Base-by-base conservation (phyloP, 345 rosid species). In the Adansonia digitata region DNA sequence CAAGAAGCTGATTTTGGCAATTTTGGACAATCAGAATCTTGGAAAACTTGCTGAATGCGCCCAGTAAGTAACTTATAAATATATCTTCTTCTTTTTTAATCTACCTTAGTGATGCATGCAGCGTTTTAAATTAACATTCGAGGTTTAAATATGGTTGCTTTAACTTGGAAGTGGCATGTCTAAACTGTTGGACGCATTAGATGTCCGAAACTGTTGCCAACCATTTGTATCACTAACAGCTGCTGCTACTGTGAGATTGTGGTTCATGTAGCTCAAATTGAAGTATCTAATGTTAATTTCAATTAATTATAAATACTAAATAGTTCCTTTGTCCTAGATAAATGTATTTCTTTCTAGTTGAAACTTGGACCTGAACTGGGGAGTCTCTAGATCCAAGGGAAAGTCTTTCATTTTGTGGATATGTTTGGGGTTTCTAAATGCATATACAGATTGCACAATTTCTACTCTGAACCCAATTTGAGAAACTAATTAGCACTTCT, bases 1-100 rank as follows among this genome's bases (percentile, higher is more conserved):
- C 84, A 92, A 92, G 76, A 92, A 84, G 81, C 74, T 94, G 84
- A 91, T 92, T 76, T 75, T 92, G 85, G 93, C 97, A 7, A 94
- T 94, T 55, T 81, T 92, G 89, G 98, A 94, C 74, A 90, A 92
- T 86, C 97, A 94, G 74, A 89, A 92, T 78, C 90, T 90, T 39
- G 94, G 98, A 71, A 94, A 89, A 82, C 93, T 92, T 49, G 78
- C 89, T 56, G 98, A 94, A 70, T 92, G 97, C 74, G 97, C 98
- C 42, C 94, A 87, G 94, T 94, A 84, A 89, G 94, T 84, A 56
- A 27, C 29, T 60, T 27, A 37, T 39, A 57, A 18, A n/a, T n/a
- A n/a, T n/a, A n/a, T n/a, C n/a, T n/a, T 48, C 4, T 18, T 29
- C 29, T 13, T 45, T 37, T 42, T 26, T 29, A n/a, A 65, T 39